Evolutionary conservation across 106 monocot species (phyloP).

Genomic region (Dendrobium catenatum): DNA sequence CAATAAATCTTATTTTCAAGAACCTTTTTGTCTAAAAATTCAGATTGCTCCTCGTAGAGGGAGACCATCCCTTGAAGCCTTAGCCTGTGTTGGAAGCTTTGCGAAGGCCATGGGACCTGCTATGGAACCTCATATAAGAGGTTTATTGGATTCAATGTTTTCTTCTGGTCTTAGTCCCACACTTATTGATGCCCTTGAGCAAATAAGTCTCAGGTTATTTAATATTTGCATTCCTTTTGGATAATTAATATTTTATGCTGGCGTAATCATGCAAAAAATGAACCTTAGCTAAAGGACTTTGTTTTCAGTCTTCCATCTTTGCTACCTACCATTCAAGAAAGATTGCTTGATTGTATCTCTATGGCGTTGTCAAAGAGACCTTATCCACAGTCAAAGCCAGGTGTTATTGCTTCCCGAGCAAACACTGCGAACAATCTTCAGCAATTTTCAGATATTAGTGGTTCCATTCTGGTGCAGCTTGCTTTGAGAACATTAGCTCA

Average conservation of each 20-base stretch:
- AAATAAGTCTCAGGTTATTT: slow-evolving; percentile 64
- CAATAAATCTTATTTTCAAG: background rate
- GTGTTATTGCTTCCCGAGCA: slow-evolving; percentile 26
- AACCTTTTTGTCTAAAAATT: background rate
- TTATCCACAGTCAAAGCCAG: slow-evolving; percentile 41
- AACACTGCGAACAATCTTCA: slow-evolving; percentile 32
- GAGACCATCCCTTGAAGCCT: slow-evolving; percentile 83
- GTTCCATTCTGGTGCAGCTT: slow-evolving; percentile 72
- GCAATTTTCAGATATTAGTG: slow-evolving; percentile 56
- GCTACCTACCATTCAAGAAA: slow-evolving; percentile 79
- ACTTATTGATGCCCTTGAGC: slow-evolving; percentile 77
- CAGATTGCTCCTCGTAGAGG: slow-evolving; percentile 98
- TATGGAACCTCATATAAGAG: slow-evolving; percentile 90
- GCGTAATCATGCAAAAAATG: background rate
- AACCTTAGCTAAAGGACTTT: background rate
- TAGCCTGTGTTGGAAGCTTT: slow-evolving; percentile 91
- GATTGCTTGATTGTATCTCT: slow-evolving; percentile 79
- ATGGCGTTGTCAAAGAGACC: slow-evolving; percentile 59
- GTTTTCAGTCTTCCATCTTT: slow-evolving; percentile 77
- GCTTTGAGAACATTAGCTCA: slow-evolving; percentile 76
- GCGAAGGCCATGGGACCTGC: slow-evolving; percentile 78
- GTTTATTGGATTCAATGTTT: slow-evolving; percentile 83
- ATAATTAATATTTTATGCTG: background rate
- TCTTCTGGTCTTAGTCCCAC: slow-evolving; percentile 61
- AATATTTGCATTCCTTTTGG: slow-evolving; percentile 9